Evolutionary conservation across 768 basidiomycete species (phyloP).

Genomic region (Psilocybe subaeruginosa): DNA sequence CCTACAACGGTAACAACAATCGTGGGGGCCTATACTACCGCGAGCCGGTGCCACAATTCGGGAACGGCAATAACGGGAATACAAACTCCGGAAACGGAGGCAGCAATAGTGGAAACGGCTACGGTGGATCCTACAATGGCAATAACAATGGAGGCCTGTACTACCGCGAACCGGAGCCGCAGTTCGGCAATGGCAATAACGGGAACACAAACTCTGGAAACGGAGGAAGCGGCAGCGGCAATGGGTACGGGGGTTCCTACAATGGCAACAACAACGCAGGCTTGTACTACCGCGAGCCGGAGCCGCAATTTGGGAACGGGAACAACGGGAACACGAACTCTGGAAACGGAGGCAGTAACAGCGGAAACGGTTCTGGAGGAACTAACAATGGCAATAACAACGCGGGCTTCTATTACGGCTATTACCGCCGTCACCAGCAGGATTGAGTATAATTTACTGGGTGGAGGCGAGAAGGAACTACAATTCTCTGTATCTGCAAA

Average conservation of each 20-base stretch:
- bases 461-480: no score
- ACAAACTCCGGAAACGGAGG: background rate
- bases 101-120: background rate
- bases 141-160: background rate
- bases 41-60: background rate
- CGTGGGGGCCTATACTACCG: background rate
- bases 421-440: no score
- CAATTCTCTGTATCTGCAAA: no score
- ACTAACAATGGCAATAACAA: background rate
- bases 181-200: background rate
- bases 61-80: background rate
- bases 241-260: background rate
- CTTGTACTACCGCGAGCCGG: no score
- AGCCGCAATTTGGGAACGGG: no score
- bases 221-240: background rate
- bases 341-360: no score
- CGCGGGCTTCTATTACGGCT: no score
- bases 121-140: background rate
- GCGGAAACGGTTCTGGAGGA: no score
- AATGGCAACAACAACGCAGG: no score
- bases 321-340: no score
- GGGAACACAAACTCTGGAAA: background rate
- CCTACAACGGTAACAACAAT: no score
- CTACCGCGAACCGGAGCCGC: background rate
- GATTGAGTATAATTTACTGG: no score